A percentile compares a stretch with the other conserved stretches of the same genome.
Evolutionary conservation across 345 rosid genomes (phyloP).

Genomic region (Salix udensis): DNA sequence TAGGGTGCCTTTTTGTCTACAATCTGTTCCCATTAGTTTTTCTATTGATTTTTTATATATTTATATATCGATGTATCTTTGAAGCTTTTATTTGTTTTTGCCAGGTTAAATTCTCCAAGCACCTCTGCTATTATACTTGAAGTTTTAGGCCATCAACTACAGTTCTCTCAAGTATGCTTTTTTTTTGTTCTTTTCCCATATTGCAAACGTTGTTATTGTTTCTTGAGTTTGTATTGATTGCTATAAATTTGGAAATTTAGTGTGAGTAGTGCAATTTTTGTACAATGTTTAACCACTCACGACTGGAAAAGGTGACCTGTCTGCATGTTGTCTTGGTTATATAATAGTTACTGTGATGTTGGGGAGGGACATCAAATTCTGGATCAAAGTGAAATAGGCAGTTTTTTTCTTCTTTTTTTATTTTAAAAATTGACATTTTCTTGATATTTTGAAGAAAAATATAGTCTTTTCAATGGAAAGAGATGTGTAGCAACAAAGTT

Average conservation of each 20-base stretch:
- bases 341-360: too few species aligned
- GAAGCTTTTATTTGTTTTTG: neutral
- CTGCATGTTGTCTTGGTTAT: too few species aligned
- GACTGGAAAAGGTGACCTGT: neutral
- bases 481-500: too few species aligned
- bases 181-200: neutral
- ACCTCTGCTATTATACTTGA: conserved; percentile 61
- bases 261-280: neutral
- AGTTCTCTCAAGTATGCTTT: conserved; percentile 67
- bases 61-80: neutral
- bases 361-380: neutral
- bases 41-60: too few species aligned
- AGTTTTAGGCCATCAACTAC: conserved; percentile 66
- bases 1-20: too few species aligned
- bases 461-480: too few species aligned
- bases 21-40: too few species aligned
- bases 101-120: conserved; percentile 80
- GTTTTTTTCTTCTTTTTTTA: neutral
- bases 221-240: neutral
- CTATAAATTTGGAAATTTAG: neutral
- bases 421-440: too few species aligned
- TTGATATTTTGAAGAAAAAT: too few species aligned
- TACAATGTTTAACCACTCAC: neutral
- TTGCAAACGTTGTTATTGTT: neutral
- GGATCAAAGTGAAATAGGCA: neutral